Evolutionary conservation across 1,284 basidiomycete species (phyloP), one percentile per base, ranked within the genome.

Genomic region (Sphagnurus paluster): DNA sequence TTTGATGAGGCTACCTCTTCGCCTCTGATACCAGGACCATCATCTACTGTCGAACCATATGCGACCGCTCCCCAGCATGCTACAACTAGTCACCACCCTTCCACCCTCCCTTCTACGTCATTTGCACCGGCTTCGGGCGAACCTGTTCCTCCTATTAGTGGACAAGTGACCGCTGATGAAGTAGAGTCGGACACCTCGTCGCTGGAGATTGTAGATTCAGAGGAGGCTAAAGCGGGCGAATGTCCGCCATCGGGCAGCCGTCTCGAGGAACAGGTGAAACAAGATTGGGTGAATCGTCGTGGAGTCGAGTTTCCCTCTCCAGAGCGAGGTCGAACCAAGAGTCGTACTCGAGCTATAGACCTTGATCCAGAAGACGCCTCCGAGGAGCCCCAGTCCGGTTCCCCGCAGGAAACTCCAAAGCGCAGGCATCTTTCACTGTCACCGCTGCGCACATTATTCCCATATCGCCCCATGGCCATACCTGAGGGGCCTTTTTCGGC

Each of bases 1-100:
- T 82, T 80, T 57, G 73, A 73, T 44, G 79, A 82, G 57, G 78
- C 79, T 13, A 75, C 77, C 29, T 68, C 43, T 5, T 62, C 60
- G 13, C 57, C 61, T 8, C 48, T 63, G 3, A 25, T 65, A 13
- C 64, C 67, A n/a, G 53, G 26, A 16, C 14, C 62, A 9, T 62
- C 56, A 21, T 55, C 65, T 6, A 66, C 63, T 45, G 63, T 63
- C 16, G 46, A 60, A 24, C 66, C 68, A 17, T 50, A 64, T 42
- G 52, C 51, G n/a, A 23, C 50, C 34, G 38, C 38, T 9, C 44
- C 54, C 4, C 56, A 53, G 28, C 54, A 56, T 10, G 23, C 21
- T 28, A 9, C 23, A 23, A 39, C 20, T 25, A 34, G 35, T 25
- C 37, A 42, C 45, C 23, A 16, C 47, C 35, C 42, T 41, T n/a